These are phyloP conservation scores for Blastocystis sp. DNA, from an alignment of 352 stramenopile species.

Conservation along the genomic window DNA sequence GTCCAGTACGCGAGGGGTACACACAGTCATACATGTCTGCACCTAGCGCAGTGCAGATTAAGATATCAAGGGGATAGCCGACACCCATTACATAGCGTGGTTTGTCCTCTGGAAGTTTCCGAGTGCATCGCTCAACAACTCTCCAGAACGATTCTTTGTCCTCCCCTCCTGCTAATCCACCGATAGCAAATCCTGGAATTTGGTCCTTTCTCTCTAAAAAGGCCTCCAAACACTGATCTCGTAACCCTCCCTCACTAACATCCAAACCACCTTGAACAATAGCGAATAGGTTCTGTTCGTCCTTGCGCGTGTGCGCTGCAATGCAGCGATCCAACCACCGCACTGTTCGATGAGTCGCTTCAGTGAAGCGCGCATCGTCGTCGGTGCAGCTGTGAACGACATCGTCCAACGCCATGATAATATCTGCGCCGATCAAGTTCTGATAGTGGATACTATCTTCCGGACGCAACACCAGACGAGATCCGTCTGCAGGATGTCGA, in stretches of 20 bases:
- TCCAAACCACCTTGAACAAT: slow-evolving; percentile 92
- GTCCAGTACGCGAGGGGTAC: slow-evolving; percentile 87
- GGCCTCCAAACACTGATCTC: slow-evolving; percentile 83
- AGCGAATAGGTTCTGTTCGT: slow-evolving; percentile 86
- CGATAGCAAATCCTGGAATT: slow-evolving; percentile 88
- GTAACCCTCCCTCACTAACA: slow-evolving; percentile 76
- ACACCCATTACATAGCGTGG: slow-evolving; percentile 95
- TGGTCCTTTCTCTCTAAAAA: slow-evolving; percentile 76
- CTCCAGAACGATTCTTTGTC: slow-evolving; percentile 85
- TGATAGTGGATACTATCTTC: slow-evolving; percentile 85
- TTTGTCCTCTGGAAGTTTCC: slow-evolving; percentile 81
- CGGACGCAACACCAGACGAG: slow-evolving; percentile 83
- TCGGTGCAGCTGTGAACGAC: slow-evolving; percentile 82
- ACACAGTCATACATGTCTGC: slow-evolving; percentile 96
- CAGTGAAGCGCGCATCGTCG: slow-evolving; percentile 79
- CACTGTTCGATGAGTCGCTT: slow-evolving; percentile 84
- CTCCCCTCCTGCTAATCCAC: slow-evolving; percentile 82
- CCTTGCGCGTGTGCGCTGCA: slow-evolving; percentile 72
- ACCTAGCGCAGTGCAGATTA: slow-evolving; percentile 88
- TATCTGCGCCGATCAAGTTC: slow-evolving; percentile 90
- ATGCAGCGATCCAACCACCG: slow-evolving; percentile 91
- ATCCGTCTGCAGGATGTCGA: slow-evolving; percentile 81
- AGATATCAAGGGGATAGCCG: slow-evolving; percentile 89
- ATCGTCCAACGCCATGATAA: slow-evolving; percentile 97
- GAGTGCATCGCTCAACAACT: slow-evolving; percentile 74